phyloP scores from a whole-genome alignment of 305 asterid genomes.

The Caryopteris hybrid region DNA sequence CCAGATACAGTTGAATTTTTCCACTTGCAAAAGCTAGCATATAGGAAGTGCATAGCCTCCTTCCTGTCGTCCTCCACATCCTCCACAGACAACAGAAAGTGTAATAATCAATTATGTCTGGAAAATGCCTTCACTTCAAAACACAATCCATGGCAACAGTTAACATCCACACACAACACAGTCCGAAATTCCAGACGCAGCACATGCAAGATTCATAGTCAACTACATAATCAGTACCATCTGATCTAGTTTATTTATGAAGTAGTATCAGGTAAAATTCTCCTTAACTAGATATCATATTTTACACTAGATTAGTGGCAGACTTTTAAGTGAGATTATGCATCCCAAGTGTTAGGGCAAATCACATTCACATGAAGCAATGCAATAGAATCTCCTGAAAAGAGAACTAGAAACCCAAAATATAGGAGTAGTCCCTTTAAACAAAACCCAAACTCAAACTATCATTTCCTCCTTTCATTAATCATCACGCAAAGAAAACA shows the following conservation, averaged over 20 bases:
- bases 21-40: background rate
- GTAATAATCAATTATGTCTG: background rate
- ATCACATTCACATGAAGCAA: background rate
- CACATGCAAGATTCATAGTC: background rate
- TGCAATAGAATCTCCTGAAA: background rate
- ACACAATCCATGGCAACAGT: background rate
- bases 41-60: background rate
- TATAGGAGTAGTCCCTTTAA: background rate
- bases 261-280: background rate
- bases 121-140: background rate
- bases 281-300: background rate
- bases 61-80: background rate
- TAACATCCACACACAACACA: background rate
- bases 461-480: background rate
- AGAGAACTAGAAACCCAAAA: background rate
- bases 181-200: background rate
- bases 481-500: background rate
- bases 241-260: background rate
- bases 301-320: background rate
- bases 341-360: background rate
- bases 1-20: too few relatives aligned
- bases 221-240: background rate
- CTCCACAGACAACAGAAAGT: background rate
- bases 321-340: background rate
- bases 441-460: conserved; percentile 4